A percentile compares a stretch with the other conserved stretches of the same genome.
phyloP scores from a whole-genome alignment of 2,329 filamentous ascomycete species.

The Hypoxylon sp. region DNA sequence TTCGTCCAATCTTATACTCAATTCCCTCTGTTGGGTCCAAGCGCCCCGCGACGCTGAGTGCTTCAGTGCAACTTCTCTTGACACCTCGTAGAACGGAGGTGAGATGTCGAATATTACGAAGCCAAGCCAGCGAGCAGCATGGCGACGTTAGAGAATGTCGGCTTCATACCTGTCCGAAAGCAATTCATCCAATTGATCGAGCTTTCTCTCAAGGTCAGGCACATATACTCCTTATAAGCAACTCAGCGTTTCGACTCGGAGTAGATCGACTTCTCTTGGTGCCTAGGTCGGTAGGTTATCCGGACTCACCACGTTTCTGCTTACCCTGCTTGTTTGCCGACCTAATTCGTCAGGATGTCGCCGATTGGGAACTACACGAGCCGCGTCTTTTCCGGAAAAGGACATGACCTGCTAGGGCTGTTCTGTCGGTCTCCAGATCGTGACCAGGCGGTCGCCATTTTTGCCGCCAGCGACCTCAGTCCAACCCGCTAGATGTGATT shows the following conservation, averaged over 20 bases:
- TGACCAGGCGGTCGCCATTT: conserved; percentile 21
- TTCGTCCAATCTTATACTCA: conserved; percentile 4
- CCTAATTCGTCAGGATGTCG: neutral
- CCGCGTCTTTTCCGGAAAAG: neutral
- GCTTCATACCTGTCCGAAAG: neutral
- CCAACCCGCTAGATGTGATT: conserved; percentile 30
- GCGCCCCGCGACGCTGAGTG: conserved; percentile 19
- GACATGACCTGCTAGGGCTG: conserved; percentile 1
- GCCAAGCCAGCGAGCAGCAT: neutral
- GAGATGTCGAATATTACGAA: neutral
- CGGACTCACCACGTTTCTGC: neutral
- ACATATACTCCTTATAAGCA: too few species aligned
- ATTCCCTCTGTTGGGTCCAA: conserved; percentile 14
- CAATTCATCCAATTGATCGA: neutral
- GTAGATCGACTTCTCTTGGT: too few species aligned
- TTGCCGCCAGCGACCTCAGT: conserved; percentile 40
- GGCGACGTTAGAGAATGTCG: neutral
- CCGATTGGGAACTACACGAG: conserved; percentile 1
- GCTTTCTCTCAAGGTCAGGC: too few species aligned
- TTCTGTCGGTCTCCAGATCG: conserved; percentile 7
- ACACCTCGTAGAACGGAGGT: neutral
- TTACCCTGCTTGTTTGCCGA: neutral
- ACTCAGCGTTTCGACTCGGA: too few species aligned
- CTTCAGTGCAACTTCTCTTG: conserved; percentile 3
- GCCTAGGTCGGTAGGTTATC: too few species aligned